Conservation (phyloP, 371 early-diverging fungal species). For the Blastocladiella emersonii region DNA sequence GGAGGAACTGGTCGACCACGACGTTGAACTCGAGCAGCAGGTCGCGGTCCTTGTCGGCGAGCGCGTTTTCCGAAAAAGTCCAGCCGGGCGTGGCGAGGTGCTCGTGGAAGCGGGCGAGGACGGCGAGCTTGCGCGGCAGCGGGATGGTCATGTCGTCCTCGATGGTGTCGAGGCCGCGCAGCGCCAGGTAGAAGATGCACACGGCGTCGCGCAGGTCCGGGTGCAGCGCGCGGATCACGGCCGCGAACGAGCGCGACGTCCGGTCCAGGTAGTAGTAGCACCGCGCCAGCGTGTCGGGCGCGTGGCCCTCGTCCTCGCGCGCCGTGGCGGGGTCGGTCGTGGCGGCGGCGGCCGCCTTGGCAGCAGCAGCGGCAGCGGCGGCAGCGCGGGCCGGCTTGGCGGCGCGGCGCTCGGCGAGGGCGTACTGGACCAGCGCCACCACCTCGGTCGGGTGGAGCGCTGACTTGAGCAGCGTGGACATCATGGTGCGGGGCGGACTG, state of each 20-base stretch:
- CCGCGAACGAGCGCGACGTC: slow-evolving; percentile 90
- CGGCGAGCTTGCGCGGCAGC: slow-evolving; percentile 51
- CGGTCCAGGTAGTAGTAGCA: slow-evolving; percentile 81
- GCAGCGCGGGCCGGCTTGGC: slow-evolving; percentile 20
- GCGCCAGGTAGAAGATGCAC: slow-evolving; percentile 75
- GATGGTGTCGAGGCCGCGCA: slow-evolving; percentile 92
- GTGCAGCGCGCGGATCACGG: slow-evolving; percentile 86
- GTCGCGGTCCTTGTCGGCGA: slow-evolving; percentile 83
- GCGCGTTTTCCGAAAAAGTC: slow-evolving; percentile 73
- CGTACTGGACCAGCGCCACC: slow-evolving; percentile 58
- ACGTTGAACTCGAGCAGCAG: slow-evolving; percentile 73
- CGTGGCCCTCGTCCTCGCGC: slow-evolving; percentile 12
- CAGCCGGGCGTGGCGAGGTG: slow-evolving; percentile 65
- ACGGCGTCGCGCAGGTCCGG: slow-evolving; percentile 66
- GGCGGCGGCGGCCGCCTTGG: neutral
- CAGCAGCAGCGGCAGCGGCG: neutral
- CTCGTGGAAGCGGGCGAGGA: slow-evolving; percentile 68
- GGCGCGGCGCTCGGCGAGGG: slow-evolving; percentile 28
- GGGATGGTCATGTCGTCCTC: slow-evolving; percentile 94
- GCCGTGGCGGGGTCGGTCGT: neutral
- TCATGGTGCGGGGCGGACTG: too few relatives aligned
- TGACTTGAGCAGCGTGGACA: slow-evolving; percentile 40
- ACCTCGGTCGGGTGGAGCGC: slow-evolving; percentile 74
- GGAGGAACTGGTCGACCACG: slow-evolving; percentile 77
- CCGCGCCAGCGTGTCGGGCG: slow-evolving; percentile 21